Conservation (phyloP, 371 early-diverging fungal genomes). For the Aphelidium insulamus region DNA sequence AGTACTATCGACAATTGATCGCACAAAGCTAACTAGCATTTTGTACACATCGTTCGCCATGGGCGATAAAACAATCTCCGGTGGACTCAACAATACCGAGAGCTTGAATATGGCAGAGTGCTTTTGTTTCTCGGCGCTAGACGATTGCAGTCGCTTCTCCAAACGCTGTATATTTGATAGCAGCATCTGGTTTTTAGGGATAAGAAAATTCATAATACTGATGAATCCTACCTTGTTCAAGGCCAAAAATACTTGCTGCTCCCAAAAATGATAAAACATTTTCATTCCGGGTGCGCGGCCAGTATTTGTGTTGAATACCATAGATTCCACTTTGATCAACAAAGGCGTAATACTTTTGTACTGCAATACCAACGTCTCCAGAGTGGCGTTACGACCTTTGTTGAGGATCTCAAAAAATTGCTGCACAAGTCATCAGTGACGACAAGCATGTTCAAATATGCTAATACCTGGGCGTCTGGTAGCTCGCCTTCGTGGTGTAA, state of each 20-base stretch:
- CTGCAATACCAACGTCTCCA: slow-evolving; percentile 20
- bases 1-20: slow-evolving; percentile 25
- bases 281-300: slow-evolving; percentile 22
- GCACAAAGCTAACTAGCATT: slow-evolving; percentile 22
- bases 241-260: slow-evolving; percentile 17
- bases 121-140: slow-evolving; percentile 2
- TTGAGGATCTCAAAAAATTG: slow-evolving; percentile 28
- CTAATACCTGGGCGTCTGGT: slow-evolving; percentile 23
- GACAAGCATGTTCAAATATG: slow-evolving; percentile 2
- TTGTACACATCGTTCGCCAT: slow-evolving; percentile 23
- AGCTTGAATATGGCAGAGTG: slow-evolving; percentile 11
- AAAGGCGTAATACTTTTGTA: slow-evolving; percentile 28
- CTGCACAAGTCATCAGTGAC: slow-evolving; percentile 4
- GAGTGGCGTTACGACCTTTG: slow-evolving; percentile 11
- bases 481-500: slow-evolving; percentile 12
- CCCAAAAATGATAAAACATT: slow-evolving; percentile 30
- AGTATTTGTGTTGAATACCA: slow-evolving; percentile 29
- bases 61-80: slow-evolving; percentile 27
- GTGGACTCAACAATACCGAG: slow-evolving; percentile 22
- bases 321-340: slow-evolving; percentile 29
- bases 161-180: slow-evolving; percentile 19
- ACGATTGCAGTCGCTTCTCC: slow-evolving; percentile 5
- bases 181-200: slow-evolving; percentile 30
- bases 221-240: too few relatives aligned
- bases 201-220: too few relatives aligned